Conservation (phyloP, 257 asterid species). For the Prunella vulgaris region DNA sequence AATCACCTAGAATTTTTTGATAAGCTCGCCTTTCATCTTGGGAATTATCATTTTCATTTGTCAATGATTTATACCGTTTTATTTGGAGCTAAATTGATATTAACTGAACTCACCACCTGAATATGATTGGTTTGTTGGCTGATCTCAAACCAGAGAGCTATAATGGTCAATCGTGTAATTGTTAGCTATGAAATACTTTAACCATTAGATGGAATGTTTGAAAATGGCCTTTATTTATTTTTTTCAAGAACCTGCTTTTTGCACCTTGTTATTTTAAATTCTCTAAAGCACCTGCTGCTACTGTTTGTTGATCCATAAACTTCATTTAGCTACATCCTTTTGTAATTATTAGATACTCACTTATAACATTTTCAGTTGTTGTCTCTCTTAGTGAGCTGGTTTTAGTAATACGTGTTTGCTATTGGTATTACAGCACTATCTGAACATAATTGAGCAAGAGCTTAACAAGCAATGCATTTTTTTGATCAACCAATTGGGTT, state of each 20-base stretch:
- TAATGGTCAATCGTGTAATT: background rate
- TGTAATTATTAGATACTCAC: background rate
- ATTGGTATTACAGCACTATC: background rate
- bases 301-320: background rate
- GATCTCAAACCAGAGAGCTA: background rate
- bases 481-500: background rate
- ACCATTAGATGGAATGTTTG: background rate
- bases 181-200: background rate
- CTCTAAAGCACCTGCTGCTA: background rate
- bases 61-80: background rate
- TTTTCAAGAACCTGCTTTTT: background rate
- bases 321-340: background rate
- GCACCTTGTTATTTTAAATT: background rate
- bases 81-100: background rate
- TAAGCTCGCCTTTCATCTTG: background rate
- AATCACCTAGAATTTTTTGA: background rate
- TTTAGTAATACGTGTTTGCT: background rate
- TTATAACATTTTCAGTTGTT: background rate
- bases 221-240: background rate
- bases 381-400: background rate
- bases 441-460: background rate
- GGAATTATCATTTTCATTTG: background rate
- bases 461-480: background rate
- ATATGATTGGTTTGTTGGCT: background rate
- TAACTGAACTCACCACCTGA: background rate